Base-by-base conservation (phyloP, 78 protist genomes). In the Anaeramoeba flamelloides region DNA sequence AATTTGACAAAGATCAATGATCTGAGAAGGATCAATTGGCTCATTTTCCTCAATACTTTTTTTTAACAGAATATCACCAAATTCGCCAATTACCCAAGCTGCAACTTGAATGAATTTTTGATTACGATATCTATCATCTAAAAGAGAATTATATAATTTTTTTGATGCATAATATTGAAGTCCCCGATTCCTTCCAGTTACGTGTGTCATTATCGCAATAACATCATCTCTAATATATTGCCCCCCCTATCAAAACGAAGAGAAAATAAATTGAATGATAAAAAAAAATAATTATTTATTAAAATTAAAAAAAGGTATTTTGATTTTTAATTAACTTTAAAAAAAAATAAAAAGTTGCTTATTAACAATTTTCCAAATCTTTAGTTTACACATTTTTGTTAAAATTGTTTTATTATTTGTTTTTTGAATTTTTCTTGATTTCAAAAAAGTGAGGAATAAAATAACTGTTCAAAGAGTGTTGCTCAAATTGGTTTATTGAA, bases 11-110 rank as follows among this genome's bases (percentile, higher is more conserved):
- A 89, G 75, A n/a, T 83, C 89, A 17, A 92, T 17, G 1, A 89
- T 89, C 0, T 90, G 69, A 26, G 8, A 8, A 26, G 69, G 17
- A 26, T 8, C 34, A 26, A 53, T 53, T 53, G 69, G 34, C 17
- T 53, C 69, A 17, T 26, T 26, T 26, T 53, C 34, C 17, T 53
- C 69, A 53, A 53, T 53, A 26, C 17, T 17, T 53, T 53, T 17
- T 53, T 8, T 53, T 53, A 53, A 53, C 17, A 53, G 17, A 88
- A 75, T n/a, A 53, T 53, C 69, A 26, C 92, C 92, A 79, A 79
- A 94, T 83, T 94, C 98, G 74, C 98, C 98, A 75, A 94, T 86
- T 81, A 88, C 79, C 97, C 97, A 94, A 22, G 76, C 41, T 30
- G 82, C 86, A 2, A 82, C 79, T 41, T 87, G 88, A 12, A 89